These are phyloP conservation scores for Schwanniomyces pseudopolymorphus DNA, from an alignment of 805 yeast genomes.

Conservation along the genomic window DNA sequence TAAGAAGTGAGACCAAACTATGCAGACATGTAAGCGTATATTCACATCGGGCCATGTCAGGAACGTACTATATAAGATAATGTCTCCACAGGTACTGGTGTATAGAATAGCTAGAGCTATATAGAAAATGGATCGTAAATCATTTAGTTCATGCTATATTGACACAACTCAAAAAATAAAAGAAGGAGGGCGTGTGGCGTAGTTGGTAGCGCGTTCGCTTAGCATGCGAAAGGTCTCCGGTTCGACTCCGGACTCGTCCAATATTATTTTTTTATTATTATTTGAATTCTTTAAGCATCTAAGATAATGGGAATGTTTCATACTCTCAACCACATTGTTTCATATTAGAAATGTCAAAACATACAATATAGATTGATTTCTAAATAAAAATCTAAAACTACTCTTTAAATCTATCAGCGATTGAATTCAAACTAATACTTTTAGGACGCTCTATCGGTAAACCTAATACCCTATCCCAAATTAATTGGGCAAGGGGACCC, in stretches of 20 bases:
- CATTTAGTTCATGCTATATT: not conserved
- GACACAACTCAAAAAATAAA: too few species aligned
- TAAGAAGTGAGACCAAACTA: too few species aligned
- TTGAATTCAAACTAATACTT: constrained; percentile 11
- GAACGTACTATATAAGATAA: too few species aligned
- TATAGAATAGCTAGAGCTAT: too few species aligned
- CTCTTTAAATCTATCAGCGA: not conserved
- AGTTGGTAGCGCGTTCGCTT: constrained; percentile 52
- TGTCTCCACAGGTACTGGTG: too few species aligned
- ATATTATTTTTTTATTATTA: constrained; percentile 1
- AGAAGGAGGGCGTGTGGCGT: constrained; percentile 46
- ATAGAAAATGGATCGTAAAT: too few species aligned
- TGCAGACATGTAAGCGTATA: too few species aligned
- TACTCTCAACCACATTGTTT: too few species aligned
- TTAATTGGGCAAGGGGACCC: constrained; percentile 76
- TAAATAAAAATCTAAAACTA: not conserved
- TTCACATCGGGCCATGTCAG: too few species aligned
- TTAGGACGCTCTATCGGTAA: constrained; percentile 83
- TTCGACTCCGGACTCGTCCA: constrained; percentile 45
- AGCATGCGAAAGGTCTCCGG: constrained; percentile 52
- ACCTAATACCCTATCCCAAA: constrained; percentile 76
- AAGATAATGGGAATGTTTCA: too few species aligned
- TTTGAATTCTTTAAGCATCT: too few species aligned
- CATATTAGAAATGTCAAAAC: too few species aligned
- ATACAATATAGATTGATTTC: not conserved